phyloP scores from a whole-genome alignment of 768 basidiomycete genomes.

The Boletus edulis region DNA sequence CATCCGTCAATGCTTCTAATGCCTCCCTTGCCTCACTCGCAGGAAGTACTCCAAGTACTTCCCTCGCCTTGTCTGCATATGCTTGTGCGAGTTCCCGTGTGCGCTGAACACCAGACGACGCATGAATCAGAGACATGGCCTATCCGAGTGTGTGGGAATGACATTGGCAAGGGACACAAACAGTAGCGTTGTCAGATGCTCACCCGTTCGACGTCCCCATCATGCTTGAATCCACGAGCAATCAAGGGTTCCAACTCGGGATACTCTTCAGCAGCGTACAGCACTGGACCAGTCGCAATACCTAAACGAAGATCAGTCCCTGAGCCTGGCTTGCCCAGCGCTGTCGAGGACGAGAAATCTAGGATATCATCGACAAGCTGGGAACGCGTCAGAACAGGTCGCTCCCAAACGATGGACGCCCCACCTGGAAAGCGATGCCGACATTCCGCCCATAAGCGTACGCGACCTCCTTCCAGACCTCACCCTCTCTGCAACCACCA shows the following conservation, averaged over 20 bases:
- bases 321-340: slow-evolving; percentile 83
- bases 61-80: slow-evolving; percentile 76
- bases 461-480: slow-evolving; percentile 83
- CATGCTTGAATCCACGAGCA: slow-evolving; percentile 67
- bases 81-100: slow-evolving; percentile 72
- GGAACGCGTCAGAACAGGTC: neutral
- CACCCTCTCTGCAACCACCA: slow-evolving; percentile 75
- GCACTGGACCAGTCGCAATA: slow-evolving; percentile 79
- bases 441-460: slow-evolving; percentile 43
- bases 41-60: slow-evolving; percentile 67
- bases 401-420: neutral
- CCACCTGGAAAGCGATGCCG: no score
- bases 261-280: slow-evolving; percentile 86
- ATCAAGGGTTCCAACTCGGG: slow-evolving; percentile 76
- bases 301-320: slow-evolving; percentile 83
- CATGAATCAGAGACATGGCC: slow-evolving; percentile 58
- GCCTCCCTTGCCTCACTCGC: slow-evolving; percentile 78
- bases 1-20: slow-evolving; percentile 68
- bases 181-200: slow-evolving; percentile 21
- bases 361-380: slow-evolving; percentile 95
- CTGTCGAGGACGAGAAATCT: slow-evolving; percentile 79
- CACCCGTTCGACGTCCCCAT: slow-evolving; percentile 81
- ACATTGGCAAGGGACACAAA: neutral
- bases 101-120: slow-evolving; percentile 73
- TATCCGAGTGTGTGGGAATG: slow-evolving; percentile 26